Conservation (phyloP, 129 eudicot species). For the Daucus carota region DNA sequence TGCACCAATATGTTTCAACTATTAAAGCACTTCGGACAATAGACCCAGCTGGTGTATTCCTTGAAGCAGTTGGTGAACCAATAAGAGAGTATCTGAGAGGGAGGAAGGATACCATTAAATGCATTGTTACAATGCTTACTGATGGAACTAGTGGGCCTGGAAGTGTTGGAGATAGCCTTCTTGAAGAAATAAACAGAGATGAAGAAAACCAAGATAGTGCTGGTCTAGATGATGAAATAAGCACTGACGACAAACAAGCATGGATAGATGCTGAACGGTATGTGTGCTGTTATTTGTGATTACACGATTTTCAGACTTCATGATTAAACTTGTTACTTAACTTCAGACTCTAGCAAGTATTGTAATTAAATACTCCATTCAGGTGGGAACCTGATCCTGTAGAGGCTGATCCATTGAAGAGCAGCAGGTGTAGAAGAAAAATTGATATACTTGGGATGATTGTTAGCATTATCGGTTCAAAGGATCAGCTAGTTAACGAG, state of each 20-base stretch:
- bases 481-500: constrained; percentile 81
- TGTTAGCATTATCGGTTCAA: constrained; percentile 87
- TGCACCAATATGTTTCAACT: constrained; percentile 95
- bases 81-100: constrained; percentile 87
- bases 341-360: constrained; percentile 11
- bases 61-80: constrained; percentile 98
- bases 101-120: constrained; percentile 91
- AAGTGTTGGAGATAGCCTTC: constrained; percentile 78
- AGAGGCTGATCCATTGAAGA: constrained; percentile 85
- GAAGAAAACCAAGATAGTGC: constrained; percentile 83
- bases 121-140: constrained; percentile 97
- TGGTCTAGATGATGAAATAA: constrained; percentile 66
- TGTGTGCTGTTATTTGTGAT: not conserved
- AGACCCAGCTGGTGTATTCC: constrained; percentile 92
- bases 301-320: not conserved
- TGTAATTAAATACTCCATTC: constrained; percentile 15
- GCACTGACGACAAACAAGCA: constrained; percentile 82
- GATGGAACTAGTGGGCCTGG: constrained; percentile 93
- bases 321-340: not conserved
- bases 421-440: constrained; percentile 70
- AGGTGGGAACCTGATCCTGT: constrained; percentile 99
- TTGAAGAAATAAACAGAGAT: constrained; percentile 95
- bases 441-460: constrained; percentile 93
- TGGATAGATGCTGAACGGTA: constrained; percentile 86
- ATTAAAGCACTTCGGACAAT: constrained; percentile 97